phyloP scores from a whole-genome alignment of 768 basidiomycete species.

The Strobilomyces confusus region DNA sequence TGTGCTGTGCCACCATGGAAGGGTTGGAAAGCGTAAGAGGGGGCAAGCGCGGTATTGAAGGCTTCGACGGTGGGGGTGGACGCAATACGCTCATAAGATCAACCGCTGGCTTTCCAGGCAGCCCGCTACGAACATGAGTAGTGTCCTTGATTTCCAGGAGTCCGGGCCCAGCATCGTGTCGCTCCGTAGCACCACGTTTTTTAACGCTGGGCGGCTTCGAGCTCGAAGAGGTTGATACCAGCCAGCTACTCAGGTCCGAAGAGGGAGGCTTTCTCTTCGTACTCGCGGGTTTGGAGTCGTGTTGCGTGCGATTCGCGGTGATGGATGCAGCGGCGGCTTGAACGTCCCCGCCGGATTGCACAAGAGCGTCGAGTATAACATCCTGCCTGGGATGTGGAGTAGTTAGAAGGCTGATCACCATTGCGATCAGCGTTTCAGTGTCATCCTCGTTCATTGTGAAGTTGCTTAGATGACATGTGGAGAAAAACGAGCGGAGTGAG shows the following conservation, averaged over 20 bases:
- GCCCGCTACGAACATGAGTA: conserved; percentile 9
- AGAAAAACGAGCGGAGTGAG: neutral
- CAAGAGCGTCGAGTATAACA: conserved; percentile 55
- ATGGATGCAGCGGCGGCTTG: conserved; percentile 45
- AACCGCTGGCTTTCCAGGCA: conserved; percentile 31
- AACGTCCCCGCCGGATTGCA: conserved; percentile 53
- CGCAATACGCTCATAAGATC: conserved; percentile 58
- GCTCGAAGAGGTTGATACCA: conserved; percentile 28
- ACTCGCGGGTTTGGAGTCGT: conserved; percentile 11
- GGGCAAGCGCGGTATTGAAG: conserved; percentile 36
- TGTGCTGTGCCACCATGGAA: conserved; percentile 60
- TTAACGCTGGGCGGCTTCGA: conserved; percentile 20
- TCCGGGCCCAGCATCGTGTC: neutral
- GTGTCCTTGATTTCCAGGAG: conserved; percentile 16
- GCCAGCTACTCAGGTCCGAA: conserved; percentile 52
- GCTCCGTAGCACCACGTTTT: conserved; percentile 10
- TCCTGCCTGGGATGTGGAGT: conserved; percentile 33
- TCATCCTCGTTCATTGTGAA: conserved; percentile 36
- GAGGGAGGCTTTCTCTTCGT: conserved; percentile 48
- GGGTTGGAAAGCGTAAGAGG: conserved; percentile 64
- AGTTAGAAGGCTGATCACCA: conserved; percentile 58
- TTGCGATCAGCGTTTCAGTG: conserved; percentile 65
- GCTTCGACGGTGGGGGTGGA: conserved; percentile 41
- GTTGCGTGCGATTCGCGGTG: conserved; percentile 20
- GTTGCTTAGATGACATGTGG: neutral